A percentile compares a stretch with the other conserved stretches of the same genome.
Evolutionary conservation across 2,329 filamentous ascomycete genomes (phyloP).

Genomic region (Talaromyces sp.): DNA sequence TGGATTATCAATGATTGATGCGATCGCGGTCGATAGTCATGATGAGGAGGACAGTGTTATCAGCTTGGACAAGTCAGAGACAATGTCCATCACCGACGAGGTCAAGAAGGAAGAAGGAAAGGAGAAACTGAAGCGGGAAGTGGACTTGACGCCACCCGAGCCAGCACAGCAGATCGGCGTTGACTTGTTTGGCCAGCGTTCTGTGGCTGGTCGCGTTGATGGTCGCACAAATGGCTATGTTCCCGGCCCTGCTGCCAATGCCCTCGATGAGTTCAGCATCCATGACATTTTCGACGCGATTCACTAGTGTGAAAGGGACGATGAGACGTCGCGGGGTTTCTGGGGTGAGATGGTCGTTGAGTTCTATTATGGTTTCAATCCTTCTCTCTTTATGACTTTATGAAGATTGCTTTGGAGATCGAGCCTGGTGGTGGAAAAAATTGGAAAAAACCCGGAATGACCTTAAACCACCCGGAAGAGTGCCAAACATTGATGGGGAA

Average conservation of each 20-base stretch:
- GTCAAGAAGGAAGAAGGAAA: neutral
- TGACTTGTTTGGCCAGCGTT: neutral
- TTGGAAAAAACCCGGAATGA: neutral
- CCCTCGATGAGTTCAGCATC: neutral
- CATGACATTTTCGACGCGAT: neutral
- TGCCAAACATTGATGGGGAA: neutral
- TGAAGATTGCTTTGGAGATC: neutral
- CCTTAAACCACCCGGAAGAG: too few species aligned
- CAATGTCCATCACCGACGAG: neutral
- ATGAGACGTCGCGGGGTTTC: neutral
- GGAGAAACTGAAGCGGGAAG: neutral
- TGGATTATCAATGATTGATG: neutral
- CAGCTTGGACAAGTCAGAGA: neutral
- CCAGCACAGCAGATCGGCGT: neutral
- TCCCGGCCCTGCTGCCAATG: neutral
- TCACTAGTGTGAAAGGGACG: neutral
- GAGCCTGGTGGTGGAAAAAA: neutral
- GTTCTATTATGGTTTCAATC: neutral
- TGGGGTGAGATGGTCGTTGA: neutral
- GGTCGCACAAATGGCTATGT: conserved; percentile 3
- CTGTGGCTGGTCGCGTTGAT: neutral
- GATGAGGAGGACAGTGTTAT: neutral
- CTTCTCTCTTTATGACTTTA: neutral
- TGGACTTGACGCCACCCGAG: neutral
- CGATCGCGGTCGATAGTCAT: neutral